Evolutionary conservation across 148 eudicot genomes (phyloP).

Genomic region (Rhododendron williamsianum): DNA sequence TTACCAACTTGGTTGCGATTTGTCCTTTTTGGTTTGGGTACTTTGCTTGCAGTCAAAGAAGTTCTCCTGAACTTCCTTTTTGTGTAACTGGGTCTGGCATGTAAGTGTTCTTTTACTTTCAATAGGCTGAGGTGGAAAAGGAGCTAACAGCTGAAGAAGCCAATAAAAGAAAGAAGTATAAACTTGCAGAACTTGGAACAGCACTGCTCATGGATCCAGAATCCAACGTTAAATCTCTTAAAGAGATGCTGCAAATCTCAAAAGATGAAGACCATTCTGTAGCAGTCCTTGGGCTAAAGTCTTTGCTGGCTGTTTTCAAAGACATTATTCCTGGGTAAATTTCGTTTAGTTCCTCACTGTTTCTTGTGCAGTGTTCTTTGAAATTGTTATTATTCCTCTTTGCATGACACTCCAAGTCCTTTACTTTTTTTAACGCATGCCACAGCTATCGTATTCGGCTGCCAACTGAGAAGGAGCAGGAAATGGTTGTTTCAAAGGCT

Average conservation of each 20-base stretch:
- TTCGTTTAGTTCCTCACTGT: not conserved
- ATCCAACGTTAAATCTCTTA: conserved; percentile 58
- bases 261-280: conserved; percentile 59
- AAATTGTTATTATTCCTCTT: not conserved
- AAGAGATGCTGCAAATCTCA: conserved; percentile 70
- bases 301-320: conserved; percentile 77
- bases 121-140: conserved; percentile 76
- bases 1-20: not conserved
- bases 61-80: not conserved
- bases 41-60: not conserved
- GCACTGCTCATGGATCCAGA: conserved; percentile 80
- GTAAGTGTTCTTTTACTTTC: conserved; percentile 6
- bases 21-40: not conserved
- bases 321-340: conserved; percentile 93
- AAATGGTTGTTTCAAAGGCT: conserved; percentile 72
- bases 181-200: conserved; percentile 87
- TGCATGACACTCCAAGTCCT: conserved; percentile 6
- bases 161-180: conserved; percentile 53
- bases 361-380: not conserved
- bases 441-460: conserved; percentile 88
- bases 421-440: conserved; percentile 10
- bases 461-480: conserved; percentile 90
- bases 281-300: conserved; percentile 56
- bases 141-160: conserved; percentile 72
- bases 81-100: not conserved